Conservation (phyloP, 179 eudicot genomes). For the Corrigiola litoralis region DNA sequence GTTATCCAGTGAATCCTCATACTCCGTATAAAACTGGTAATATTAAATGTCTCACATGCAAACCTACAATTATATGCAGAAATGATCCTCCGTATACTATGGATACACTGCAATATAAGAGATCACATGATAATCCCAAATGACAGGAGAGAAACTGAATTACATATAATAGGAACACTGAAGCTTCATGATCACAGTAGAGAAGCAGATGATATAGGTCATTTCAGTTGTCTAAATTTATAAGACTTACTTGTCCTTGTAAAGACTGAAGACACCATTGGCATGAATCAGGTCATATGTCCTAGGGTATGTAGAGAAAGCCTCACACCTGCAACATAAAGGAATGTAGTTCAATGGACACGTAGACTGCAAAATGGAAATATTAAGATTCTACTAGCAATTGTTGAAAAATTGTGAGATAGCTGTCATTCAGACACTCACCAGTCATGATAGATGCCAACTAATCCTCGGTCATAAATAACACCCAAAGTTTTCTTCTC, state of each 20-base stretch:
- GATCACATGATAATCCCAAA: too few species aligned
- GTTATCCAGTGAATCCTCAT: too few species aligned
- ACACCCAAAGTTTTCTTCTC: constrained; percentile 66
- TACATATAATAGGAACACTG: neutral
- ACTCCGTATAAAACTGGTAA: too few species aligned
- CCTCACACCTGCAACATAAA: constrained; percentile 67
- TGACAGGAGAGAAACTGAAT: neutral
- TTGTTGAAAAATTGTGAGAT: too few species aligned
- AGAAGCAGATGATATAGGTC: too few species aligned
- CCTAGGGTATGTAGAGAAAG: constrained; percentile 85
- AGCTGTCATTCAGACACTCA: too few species aligned
- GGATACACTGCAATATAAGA: too few species aligned
- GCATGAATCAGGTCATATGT: constrained; percentile 88
- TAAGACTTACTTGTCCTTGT: constrained; percentile 67
- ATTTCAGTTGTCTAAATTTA: too few species aligned
- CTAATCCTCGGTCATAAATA: constrained; percentile 65
- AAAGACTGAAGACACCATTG: constrained; percentile 63
- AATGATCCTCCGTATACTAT: too few species aligned
- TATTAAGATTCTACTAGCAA: neutral
- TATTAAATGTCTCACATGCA: too few species aligned
- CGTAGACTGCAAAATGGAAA: neutral
- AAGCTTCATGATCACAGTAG: neutral
- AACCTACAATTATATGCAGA: too few species aligned
- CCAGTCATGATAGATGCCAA: constrained; percentile 90
- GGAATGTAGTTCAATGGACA: neutral